phyloP scores from a whole-genome alignment of 306 rosid genomes.

The Luffa acutangula region DNA sequence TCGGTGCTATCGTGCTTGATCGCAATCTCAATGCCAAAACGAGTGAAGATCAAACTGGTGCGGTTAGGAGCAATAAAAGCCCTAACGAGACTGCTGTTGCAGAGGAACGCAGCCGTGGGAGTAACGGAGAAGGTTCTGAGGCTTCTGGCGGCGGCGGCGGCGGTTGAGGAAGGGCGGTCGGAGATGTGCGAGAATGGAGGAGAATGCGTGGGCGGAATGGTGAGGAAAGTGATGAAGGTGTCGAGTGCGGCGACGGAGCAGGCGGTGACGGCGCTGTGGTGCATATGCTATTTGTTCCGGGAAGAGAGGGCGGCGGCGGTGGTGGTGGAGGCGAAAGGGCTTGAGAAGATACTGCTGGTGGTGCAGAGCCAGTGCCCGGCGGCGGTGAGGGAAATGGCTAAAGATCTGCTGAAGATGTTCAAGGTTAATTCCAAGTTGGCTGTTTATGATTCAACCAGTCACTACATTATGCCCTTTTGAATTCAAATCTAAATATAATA shows the following conservation, averaged over 20 bases:
- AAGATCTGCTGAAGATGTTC: slow-evolving; percentile 70
- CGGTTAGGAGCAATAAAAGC: slow-evolving; percentile 38
- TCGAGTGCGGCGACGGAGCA: slow-evolving; percentile 67
- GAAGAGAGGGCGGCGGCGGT: slow-evolving; percentile 54
- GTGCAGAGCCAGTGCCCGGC: slow-evolving; percentile 87
- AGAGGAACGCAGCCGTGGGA: slow-evolving; percentile 21
- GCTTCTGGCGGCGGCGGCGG: slow-evolving; percentile 55
- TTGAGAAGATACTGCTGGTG: slow-evolving; percentile 60
- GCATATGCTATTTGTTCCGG: slow-evolving; percentile 60
- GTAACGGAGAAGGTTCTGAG: slow-evolving; percentile 48
- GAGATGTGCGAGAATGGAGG: slow-evolving; percentile 41
- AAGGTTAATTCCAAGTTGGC: slow-evolving; percentile 51
- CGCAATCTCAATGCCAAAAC: slow-evolving; percentile 38
- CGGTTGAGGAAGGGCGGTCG: slow-evolving; percentile 56
- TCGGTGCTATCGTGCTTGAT: slow-evolving; percentile 44
- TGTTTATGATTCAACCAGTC: slow-evolving; percentile 54
- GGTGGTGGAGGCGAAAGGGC: slow-evolving; percentile 57
- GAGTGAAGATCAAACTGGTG: slow-evolving; percentile 37
- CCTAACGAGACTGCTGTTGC: slow-evolving; percentile 30
- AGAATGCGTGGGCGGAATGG: slow-evolving; percentile 43
- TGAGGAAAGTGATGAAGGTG: slow-evolving; percentile 56
- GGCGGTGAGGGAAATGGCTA: slow-evolving; percentile 50
- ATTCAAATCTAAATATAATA: not conserved
- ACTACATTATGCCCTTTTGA: slow-evolving; percentile 84
- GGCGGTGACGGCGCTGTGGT: slow-evolving; percentile 78